Conservation (phyloP, 331 rosid genomes). For the Saraca asoca region DNA sequence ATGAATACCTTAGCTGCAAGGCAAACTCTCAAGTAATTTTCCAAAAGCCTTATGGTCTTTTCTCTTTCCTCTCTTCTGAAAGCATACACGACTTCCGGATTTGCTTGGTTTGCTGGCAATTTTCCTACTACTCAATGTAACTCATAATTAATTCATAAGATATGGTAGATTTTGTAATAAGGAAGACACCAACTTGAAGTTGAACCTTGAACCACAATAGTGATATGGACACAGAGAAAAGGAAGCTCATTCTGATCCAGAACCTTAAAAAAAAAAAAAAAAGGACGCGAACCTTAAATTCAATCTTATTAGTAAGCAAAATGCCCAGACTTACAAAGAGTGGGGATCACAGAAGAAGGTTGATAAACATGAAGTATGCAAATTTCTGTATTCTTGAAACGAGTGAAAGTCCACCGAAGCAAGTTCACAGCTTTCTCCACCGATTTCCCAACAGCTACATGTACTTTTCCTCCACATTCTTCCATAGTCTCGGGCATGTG, state of each 20-base stretch:
- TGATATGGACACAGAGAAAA: not conserved
- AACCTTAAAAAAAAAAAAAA: not conserved
- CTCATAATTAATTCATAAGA: constrained; percentile 11
- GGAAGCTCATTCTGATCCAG: too few relatives aligned
- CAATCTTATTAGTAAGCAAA: not conserved
- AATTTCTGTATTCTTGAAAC: constrained; percentile 48
- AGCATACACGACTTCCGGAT: constrained; percentile 57
- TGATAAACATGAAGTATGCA: constrained; percentile 67
- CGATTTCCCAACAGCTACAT: constrained; percentile 76
- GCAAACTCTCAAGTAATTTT: constrained; percentile 54
- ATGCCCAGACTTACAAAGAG: constrained; percentile 53
- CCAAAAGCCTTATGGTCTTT: constrained; percentile 49
- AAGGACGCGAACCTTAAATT: not conserved
- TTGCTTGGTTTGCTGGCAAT: constrained; percentile 79
- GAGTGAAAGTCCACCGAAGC: constrained; percentile 67
- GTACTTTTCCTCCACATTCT: constrained; percentile 39
- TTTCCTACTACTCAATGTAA: constrained; percentile 66
- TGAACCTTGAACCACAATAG: not conserved
- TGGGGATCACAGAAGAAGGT: constrained; percentile 77
- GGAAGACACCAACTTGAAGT: not conserved
- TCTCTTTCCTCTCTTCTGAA: constrained; percentile 67
- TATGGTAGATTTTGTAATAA: not conserved
- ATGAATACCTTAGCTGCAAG: constrained; percentile 56
- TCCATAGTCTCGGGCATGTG: constrained; percentile 39
- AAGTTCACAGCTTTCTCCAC: constrained; percentile 51